Evolutionary conservation across 495 filamentous ascomycete species (phyloP).

Genomic region (Podospora fimiseda): DNA sequence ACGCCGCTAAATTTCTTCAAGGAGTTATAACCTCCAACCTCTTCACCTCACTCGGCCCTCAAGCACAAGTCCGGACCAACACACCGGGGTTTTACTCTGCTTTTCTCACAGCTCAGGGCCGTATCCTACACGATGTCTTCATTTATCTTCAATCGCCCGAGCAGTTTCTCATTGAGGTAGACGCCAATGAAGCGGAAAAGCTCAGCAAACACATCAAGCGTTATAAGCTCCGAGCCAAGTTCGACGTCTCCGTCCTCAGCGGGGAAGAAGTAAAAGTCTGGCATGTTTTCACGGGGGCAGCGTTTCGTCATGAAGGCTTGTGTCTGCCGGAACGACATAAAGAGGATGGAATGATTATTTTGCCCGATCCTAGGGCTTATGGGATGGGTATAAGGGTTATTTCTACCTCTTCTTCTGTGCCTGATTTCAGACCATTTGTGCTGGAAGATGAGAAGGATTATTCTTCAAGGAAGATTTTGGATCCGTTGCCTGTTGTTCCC

Average conservation of each 20-base stretch:
- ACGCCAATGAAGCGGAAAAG: conserved; percentile 52
- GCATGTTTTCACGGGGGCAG: conserved; percentile 55
- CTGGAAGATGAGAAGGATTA: no score
- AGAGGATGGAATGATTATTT: background rate
- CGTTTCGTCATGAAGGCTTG: background rate
- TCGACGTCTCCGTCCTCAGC: conserved; percentile 58
- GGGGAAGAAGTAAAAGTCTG: conserved; percentile 58
- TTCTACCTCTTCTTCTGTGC: no score
- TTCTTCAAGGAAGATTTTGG: background rate
- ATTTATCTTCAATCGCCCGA: conserved; percentile 60
- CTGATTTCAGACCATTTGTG: no score
- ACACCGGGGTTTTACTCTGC: conserved; percentile 60
- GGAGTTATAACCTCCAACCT: conserved; percentile 78
- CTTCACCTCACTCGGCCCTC: conserved; percentile 15
- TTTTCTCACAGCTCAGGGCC: conserved; percentile 80
- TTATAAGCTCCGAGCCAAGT: conserved; percentile 77
- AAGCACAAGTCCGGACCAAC: conserved; percentile 20
- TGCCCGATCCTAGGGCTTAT: background rate
- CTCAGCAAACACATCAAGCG: conserved; percentile 68
- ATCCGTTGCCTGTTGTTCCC: background rate
- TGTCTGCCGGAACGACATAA: no score
- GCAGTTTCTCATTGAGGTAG: conserved; percentile 74
- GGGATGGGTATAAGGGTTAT: background rate
- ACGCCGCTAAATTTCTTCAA: conserved; percentile 79
- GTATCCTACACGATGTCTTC: conserved; percentile 83